Conservation (phyloP, 1,139 yeast species). For the Entelexis sorbosivorans region DNA sequence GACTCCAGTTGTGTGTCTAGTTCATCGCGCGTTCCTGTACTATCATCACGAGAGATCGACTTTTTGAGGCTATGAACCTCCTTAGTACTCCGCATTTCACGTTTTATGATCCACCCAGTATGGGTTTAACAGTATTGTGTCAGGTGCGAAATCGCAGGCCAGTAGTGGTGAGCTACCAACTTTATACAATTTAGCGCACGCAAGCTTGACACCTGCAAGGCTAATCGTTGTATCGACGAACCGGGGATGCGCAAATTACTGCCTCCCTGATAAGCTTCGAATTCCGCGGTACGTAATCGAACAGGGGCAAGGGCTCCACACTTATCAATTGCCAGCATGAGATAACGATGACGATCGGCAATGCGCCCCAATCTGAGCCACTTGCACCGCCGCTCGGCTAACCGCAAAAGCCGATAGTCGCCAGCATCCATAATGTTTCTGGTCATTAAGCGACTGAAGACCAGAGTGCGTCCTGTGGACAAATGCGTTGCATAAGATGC, state of each 20-base stretch:
- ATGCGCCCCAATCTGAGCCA: neutral
- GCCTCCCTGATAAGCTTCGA: neutral
- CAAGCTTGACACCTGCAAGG: neutral
- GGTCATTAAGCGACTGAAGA: too few species aligned
- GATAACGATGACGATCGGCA: neutral
- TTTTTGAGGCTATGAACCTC: neutral
- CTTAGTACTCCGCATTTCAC: neutral
- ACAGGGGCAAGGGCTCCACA: neutral
- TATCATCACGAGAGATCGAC: neutral
- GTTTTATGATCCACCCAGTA: neutral
- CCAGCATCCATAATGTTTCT: too few species aligned
- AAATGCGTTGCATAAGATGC: neutral
- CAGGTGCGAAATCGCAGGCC: neutral
- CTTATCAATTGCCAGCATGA: neutral
- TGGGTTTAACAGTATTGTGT: too few species aligned
- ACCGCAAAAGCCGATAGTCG: too few species aligned
- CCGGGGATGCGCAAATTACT: neutral
- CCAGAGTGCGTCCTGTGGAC: neutral
- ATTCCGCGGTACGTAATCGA: conserved; percentile 1
- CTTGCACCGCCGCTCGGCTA: too few species aligned
- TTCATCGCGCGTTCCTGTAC: neutral
- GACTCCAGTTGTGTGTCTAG: conserved; percentile 31
- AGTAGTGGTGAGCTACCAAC: neutral
- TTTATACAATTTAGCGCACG: neutral
- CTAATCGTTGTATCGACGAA: neutral